Evolutionary conservation across 2,329 filamentous ascomycete genomes (phyloP).

Genomic region (Stromatinia cepivora): DNA sequence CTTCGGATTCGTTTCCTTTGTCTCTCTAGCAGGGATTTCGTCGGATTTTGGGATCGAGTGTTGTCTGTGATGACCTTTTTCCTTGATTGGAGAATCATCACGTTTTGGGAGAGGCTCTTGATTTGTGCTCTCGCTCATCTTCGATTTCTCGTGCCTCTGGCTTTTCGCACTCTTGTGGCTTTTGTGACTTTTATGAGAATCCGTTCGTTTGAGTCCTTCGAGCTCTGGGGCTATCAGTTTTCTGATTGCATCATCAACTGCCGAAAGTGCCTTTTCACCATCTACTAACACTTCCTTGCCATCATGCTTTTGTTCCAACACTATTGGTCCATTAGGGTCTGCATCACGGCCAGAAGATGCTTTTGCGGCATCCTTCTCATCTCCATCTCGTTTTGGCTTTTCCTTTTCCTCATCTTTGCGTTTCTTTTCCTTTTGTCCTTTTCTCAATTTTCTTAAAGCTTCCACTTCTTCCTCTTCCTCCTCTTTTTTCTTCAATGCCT

Average conservation of each 20-base stretch:
- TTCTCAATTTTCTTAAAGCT: conserved; percentile 21
- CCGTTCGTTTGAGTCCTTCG: conserved; percentile 16
- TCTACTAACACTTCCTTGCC: conserved; percentile 11
- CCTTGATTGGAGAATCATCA: conserved; percentile 15
- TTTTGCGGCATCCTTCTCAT: conserved; percentile 21
- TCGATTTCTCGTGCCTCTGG: conserved; percentile 10
- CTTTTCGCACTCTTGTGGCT: conserved; percentile 1
- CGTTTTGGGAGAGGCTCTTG: conserved; percentile 7
- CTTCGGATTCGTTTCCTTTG: background rate
- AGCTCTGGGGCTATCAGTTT: conserved; percentile 17
- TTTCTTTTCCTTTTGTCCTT: conserved; percentile 19
- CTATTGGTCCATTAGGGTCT: background rate
- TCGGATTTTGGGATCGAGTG: background rate
- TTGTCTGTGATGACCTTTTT: conserved; percentile 13
- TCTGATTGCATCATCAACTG: conserved; percentile 21
- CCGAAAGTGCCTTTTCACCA: conserved; percentile 14
- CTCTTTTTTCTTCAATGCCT: conserved; percentile 22
- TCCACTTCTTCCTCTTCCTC: conserved; percentile 22
- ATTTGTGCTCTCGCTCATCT: conserved; percentile 12
- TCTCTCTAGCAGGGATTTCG: background rate
- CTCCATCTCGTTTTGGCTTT: conserved; percentile 14
- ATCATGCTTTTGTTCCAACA: background rate
- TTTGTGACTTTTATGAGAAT: conserved; percentile 20
- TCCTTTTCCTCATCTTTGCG: conserved; percentile 24
- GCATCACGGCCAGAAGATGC: conserved; percentile 2